Evolutionary conservation across 768 basidiomycete species (phyloP), one percentile per base, ranked within the genome.

Genomic region (Lyophyllum semitale): DNA sequence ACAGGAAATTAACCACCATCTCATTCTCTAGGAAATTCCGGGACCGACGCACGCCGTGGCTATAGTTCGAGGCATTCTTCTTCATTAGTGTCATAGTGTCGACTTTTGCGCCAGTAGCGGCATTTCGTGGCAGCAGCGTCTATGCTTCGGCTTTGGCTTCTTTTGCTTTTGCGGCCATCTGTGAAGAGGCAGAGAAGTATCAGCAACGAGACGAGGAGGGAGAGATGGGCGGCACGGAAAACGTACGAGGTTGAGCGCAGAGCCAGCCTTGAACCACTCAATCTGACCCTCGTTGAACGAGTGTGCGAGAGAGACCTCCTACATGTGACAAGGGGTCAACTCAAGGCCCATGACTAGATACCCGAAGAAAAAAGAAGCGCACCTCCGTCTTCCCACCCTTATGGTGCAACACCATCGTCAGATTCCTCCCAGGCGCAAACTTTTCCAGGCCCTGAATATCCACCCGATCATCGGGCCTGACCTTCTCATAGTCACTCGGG

Each of bases 231-330:
- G 26, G 18, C 22, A 29, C 20, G 13, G 20, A 42, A 9, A 6
- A 78, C 83, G 35, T 62, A 92, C 89, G 75, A 94, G 67, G 82
- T 95, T 95, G 50, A 96, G 84, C 17, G 93, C 93, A 61, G 91
- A 93, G 38, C 96, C 96, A 65, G 94, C 94, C 82, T 95, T 95
- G 87, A 97, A 98, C 95, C 96, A 97, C 64, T 84, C 93, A 68
- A 97, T 95, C 76, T 97, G 95, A 44, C 93, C 93, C 73, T 93
- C 89, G 69, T 98, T 98, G 82, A 97, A 98, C 12, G 93, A 91
- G 74, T 97, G 94, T 23, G 92, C 91, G 57, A 95, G 86, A 20
- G 81, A 45, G 61, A 96, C 80, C 66, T 91, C 41, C 56, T 42
- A 47, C n/a, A 62, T 51, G 6, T 27, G 48, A 55, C 30, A 38